A percentile compares a stretch with the other conserved stretches of the same genome.
Conservation (phyloP, 768 basidiomycete species). For the Mycena galericulata region DNA sequence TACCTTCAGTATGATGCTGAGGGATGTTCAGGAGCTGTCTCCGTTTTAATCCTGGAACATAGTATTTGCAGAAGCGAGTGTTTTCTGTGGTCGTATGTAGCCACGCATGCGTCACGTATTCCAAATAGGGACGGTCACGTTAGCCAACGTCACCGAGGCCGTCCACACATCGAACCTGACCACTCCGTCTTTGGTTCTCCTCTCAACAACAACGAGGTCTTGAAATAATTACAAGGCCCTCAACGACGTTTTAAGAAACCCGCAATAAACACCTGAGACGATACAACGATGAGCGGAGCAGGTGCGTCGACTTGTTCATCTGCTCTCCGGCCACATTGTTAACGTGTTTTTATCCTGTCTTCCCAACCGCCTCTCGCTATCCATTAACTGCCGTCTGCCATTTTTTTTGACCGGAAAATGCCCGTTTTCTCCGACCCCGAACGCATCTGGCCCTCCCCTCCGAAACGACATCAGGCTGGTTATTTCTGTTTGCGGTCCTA, state of each 20-base stretch:
- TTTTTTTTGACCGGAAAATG: background rate
- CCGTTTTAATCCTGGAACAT: no score
- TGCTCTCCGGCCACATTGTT: background rate
- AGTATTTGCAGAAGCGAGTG: no score
- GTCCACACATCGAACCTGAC: background rate
- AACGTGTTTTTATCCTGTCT: background rate
- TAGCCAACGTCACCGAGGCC: constrained; percentile 5
- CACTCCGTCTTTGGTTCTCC: background rate
- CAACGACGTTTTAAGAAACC: constrained; percentile 1
- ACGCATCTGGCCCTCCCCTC: background rate
- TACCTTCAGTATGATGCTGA: no score
- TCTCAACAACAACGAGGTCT: background rate
- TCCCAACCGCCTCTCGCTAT: background rate
- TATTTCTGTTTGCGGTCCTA: constrained; percentile 96
- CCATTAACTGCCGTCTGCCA: background rate
- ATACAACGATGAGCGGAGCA: constrained; percentile 54
- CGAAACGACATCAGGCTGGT: constrained; percentile 46
- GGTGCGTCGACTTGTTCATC: constrained; percentile 46
- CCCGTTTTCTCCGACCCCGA: background rate
- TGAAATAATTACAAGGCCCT: background rate
- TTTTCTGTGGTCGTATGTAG: no score
- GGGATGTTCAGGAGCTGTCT: no score
- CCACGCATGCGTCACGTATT: no score
- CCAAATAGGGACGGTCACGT: no score
- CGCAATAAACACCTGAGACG: constrained; percentile 17